phyloP scores from a whole-genome alignment of 164 flowering plant genomes.

The Annona squamosa region DNA sequence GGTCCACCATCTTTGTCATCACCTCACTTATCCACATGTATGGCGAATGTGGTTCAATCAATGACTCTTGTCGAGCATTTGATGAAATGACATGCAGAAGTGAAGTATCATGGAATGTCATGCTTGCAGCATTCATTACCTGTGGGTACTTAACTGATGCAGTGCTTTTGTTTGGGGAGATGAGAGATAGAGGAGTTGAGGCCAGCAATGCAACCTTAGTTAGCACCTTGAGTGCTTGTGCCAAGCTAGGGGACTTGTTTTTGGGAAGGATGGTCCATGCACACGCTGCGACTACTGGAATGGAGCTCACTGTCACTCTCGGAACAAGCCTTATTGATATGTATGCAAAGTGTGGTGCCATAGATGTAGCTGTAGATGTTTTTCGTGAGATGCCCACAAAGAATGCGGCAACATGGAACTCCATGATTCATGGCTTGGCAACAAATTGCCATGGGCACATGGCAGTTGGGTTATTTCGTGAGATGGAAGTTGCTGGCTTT shows the following conservation, averaged over 20 bases:
- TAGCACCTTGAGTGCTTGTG: conserved; percentile 12
- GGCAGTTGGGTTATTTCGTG: conserved; percentile 9
- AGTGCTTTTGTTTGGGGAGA: conserved; percentile 10
- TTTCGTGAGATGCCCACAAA: conserved; percentile 9
- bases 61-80: conserved; percentile 2
- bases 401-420: conserved; percentile 17
- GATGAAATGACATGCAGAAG: conserved; percentile 15
- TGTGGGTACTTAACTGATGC: conserved; percentile 5
- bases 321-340: conserved; percentile 17
- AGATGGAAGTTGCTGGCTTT: conserved; percentile 3
- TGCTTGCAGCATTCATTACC: conserved; percentile 8
- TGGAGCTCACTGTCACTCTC: conserved; percentile 18
- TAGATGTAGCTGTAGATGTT: conserved; percentile 14
- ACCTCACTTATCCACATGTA: conserved; percentile 21
- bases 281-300: conserved; percentile 6
- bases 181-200: conserved; percentile 12
- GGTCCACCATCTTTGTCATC: conserved; percentile 2
- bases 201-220: conserved; percentile 17
- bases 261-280: conserved; percentile 16
- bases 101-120: conserved; percentile 18
- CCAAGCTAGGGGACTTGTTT: conserved; percentile 5
- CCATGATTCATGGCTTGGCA: conserved; percentile 19
- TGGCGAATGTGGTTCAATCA: conserved; percentile 8
- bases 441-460: conserved; percentile 8
- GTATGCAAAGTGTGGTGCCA: conserved; percentile 20